Base-by-base conservation (phyloP, 2,329 filamentous ascomycete species). In the Blumeriella jaapii region DNA sequence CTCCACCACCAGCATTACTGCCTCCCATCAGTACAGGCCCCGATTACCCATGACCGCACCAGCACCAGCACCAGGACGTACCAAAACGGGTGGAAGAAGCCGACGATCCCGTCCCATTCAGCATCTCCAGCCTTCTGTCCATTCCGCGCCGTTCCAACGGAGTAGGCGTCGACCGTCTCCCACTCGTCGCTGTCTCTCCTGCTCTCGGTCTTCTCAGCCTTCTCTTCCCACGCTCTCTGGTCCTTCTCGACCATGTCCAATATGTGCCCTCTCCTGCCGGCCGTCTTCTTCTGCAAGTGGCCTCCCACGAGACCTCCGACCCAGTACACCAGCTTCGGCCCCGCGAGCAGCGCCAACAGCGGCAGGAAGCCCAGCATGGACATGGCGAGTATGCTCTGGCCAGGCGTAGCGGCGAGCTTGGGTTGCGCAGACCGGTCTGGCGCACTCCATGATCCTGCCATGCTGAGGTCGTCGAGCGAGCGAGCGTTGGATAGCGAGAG, bases 31-130 rank as follows among this genome's bases (percentile, higher is more conserved):
- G 19, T 6, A 13, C 9, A 14, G 18, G 9, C 9, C 22, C 13
- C 14, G 10, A 31, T 13, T 7, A 14, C n/a, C 9, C n/a, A n/a
- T n/a, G n/a, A n/a, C n/a, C n/a, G n/a, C n/a, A n/a, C n/a, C n/a
- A n/a, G n/a, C n/a, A n/a, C n/a, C n/a, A n/a, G n/a, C n/a, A 25
- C 20, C 19, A 16, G 12, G 8, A 29, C 42, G 27, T 65, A 89
- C 83, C 91, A 96, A 59, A 95, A 98, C 1, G 91, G 91, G 59
- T 98, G 91, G 56, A 98, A 94, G 68, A 98, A 96, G 29, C 85
- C 91, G 44, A 96, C 74, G 34, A 95, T 76, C 19, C 87, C 87
- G 42, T 78, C 68, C 82, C 83, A 95, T 29, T 80, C 68, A 46
- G 69, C 64, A 39, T 69, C 64, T 8, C 56, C 53, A 6, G 22